Conservation (phyloP, 352 stramenopile species). For the Pilasporangium apinafurcum region DNA sequence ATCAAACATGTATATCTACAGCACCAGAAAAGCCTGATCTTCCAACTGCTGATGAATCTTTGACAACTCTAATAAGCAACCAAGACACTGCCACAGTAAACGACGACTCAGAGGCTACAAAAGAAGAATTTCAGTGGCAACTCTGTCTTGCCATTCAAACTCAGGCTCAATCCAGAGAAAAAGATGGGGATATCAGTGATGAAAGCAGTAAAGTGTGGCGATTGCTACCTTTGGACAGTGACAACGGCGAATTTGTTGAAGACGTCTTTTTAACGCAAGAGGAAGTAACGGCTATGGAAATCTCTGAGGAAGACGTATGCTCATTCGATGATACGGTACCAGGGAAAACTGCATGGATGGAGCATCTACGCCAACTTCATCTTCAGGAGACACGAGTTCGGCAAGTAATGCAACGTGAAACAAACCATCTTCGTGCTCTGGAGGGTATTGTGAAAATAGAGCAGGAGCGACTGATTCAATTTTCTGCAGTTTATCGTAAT, state of each 20-base stretch:
- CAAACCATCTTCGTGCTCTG: slow-evolving; percentile 50
- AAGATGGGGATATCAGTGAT: background rate
- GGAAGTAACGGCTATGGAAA: slow-evolving; percentile 53
- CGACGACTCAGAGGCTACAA: slow-evolving; percentile 6
- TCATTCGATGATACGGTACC: slow-evolving; percentile 11
- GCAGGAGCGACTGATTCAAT: slow-evolving; percentile 48
- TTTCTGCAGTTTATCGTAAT: slow-evolving; percentile 53
- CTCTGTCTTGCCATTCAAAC: slow-evolving; percentile 39
- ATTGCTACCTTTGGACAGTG: slow-evolving; percentile 42
- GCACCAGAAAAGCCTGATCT: background rate
- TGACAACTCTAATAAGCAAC: no score
- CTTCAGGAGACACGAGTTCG: slow-evolving; percentile 46
- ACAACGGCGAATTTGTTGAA: slow-evolving; percentile 44
- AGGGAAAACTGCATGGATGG: slow-evolving; percentile 33
- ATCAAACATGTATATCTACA: no score
- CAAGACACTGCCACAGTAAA: no score
- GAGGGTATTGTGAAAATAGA: slow-evolving; percentile 71
- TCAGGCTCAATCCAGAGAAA: background rate
- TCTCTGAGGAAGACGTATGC: slow-evolving; percentile 63
- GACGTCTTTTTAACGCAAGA: slow-evolving; percentile 48
- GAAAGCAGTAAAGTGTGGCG: slow-evolving; percentile 35
- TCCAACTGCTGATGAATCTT: background rate
- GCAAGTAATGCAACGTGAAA: slow-evolving; percentile 41
- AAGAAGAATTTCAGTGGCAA: slow-evolving; percentile 30
- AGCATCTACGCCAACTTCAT: slow-evolving; percentile 47